Evolutionary conservation across 2,329 filamentous ascomycete genomes (phyloP), one percentile per base, ranked within the genome.

Genomic region (Salinomyces thailandicus): DNA sequence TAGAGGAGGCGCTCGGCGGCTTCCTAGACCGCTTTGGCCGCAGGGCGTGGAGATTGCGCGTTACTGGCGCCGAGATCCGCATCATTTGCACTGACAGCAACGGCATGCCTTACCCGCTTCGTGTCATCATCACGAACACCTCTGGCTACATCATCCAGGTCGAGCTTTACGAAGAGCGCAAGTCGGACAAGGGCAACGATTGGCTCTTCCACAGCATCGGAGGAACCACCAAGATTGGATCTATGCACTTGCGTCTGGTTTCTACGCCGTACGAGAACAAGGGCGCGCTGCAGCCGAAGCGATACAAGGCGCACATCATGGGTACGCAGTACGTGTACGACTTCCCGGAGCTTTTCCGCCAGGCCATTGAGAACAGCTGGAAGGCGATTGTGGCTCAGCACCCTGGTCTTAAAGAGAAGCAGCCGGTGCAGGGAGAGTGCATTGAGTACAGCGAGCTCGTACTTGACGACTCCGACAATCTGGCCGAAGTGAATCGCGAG

Each of bases 241-340:
- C 86, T 33, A 91, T 96, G 80, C 91, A 98, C 59, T 67, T 98
- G 62, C 76, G 93, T 57, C 78, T 87, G 4, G 87, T 96, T 47
- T 83, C 79, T 30, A 87, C 86, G 3, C 86, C 91, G 15, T 98
- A 98, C 64, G 81, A 89, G 24, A 95, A 89, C 57, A 98, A 98
- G 78, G 93, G 95, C 64, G 93, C 87, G 72, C 75, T 98, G 43
- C 91, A 98, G 68, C 91, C 91, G 45, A 96, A 96, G 79, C 79
- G 91, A 53, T 96, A 98, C 79, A 95, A 94, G 80, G 91, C 91
- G 50, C 91, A 98, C 61, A 71, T 96, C 44, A 95, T 98, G 87
- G 91, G 91, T 47, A 98, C 91, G 18, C 91, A 98, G 66, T 98
- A 95, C 60, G 91, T 96, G 37, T 98, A 98, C 62, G 91, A 98